Conservation (phyloP, 345 rosid species). For the Pistacia atlantica region DNA sequence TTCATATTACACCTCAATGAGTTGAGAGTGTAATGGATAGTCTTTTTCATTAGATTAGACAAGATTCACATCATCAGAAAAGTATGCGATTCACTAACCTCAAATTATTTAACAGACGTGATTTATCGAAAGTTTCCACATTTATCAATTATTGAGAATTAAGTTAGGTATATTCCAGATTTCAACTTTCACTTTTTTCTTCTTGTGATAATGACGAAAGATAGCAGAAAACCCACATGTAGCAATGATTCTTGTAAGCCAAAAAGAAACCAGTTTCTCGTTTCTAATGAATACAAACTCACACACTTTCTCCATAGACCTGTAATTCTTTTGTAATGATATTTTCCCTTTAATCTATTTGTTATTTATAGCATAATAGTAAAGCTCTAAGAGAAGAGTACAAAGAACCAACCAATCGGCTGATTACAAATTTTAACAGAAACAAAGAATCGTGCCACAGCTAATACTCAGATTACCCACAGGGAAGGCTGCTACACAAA, state of each 20-base stretch:
- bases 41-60: neutral
- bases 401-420: neutral
- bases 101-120: neutral
- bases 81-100: neutral
- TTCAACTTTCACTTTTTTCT: neutral
- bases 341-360: too few relatives aligned
- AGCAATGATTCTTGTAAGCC: neutral
- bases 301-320: too few relatives aligned
- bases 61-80: constrained; percentile 1
- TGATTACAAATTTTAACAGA: constrained; percentile 10
- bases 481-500: neutral
- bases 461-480: neutral
- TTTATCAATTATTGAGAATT: neutral
- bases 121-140: neutral
- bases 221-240: neutral
- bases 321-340: too few relatives aligned
- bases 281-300: too few relatives aligned
- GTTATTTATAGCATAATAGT: neutral
- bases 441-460: constrained; percentile 10
- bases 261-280: neutral
- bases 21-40: too few relatives aligned
- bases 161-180: neutral
- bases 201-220: too few relatives aligned
- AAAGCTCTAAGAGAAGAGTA: too few relatives aligned
- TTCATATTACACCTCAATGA: too few relatives aligned